Evolutionary conservation across 192 early-diverging fungal species (phyloP).

Genomic region (Funneliformis mosseae): DNA sequence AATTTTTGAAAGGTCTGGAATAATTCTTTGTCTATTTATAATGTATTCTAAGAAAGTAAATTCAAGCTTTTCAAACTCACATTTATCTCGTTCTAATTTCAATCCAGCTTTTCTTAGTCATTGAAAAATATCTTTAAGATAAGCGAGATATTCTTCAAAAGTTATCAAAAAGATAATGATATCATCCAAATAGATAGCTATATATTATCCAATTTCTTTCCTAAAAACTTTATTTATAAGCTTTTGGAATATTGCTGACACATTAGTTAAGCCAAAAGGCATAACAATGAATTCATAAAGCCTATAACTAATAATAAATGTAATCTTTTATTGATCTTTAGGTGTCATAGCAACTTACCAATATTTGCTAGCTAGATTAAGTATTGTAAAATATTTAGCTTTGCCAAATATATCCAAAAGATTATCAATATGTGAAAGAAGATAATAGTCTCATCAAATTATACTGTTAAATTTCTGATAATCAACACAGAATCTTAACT

Average conservation of each 20-base stretch:
- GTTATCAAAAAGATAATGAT: too few relatives aligned
- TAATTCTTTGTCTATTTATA: too few relatives aligned
- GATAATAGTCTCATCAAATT: conserved; percentile 43
- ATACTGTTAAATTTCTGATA: conserved; percentile 45
- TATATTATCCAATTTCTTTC: too few relatives aligned
- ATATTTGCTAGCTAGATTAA: conserved; percentile 33
- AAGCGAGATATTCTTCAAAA: conserved; percentile 26
- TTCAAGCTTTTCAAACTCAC: too few relatives aligned
- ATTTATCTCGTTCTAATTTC: conserved; percentile 4
- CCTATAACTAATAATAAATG: conserved; percentile 34
- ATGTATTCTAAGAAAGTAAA: too few relatives aligned
- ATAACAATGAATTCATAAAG: conserved; percentile 31
- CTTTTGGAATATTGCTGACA: conserved; percentile 36
- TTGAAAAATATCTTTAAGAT: conserved; percentile 11
- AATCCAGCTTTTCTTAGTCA: background rate
- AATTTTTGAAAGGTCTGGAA: conserved; percentile 14
- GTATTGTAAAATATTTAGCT: conserved; percentile 29
- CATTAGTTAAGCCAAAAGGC: conserved; percentile 40
- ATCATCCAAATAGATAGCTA: too few relatives aligned
- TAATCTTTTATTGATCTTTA: conserved; percentile 11
- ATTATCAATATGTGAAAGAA: conserved; percentile 44
- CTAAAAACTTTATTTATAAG: too few relatives aligned
- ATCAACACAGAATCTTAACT: too few relatives aligned
- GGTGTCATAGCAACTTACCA: conserved; percentile 27
- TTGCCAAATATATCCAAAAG: conserved; percentile 26